These are phyloP conservation scores for Lachancea thermotolerans DNA, from an alignment of 805 yeast genomes.

Conservation along the genomic window DNA sequence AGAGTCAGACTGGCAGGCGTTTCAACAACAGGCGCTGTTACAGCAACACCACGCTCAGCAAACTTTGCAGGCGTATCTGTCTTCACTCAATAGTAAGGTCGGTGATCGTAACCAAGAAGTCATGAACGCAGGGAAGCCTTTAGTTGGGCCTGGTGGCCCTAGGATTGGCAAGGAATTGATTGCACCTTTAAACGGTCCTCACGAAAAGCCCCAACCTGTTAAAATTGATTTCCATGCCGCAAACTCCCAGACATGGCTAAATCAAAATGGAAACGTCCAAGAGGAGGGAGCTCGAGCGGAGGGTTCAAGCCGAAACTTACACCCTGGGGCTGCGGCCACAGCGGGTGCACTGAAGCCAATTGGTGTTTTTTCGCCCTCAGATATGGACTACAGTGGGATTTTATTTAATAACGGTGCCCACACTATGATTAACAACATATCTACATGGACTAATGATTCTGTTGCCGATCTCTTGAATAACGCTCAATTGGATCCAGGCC, in stretches of 20 bases:
- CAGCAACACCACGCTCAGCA: constrained; percentile 32
- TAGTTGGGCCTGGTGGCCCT: too few species aligned
- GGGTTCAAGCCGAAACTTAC: too few species aligned
- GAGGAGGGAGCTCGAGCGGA: too few species aligned
- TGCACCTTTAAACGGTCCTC: too few species aligned
- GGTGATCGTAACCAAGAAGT: background rate
- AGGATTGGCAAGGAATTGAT: too few species aligned
- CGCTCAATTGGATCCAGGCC: background rate
- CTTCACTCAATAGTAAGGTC: constrained; percentile 16
- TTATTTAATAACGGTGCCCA: constrained; percentile 39
- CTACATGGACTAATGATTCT: constrained; percentile 45
- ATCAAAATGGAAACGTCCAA: too few species aligned
- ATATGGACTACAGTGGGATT: constrained; percentile 13
- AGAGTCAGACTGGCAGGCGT: constrained; percentile 29
- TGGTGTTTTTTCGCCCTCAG: background rate
- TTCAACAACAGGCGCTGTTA: constrained; percentile 30
- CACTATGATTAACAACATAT: constrained; percentile 54
- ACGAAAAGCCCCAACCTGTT: too few species aligned
- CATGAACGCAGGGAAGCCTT: background rate
- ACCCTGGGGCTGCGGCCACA: too few species aligned
- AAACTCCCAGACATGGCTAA: too few species aligned
- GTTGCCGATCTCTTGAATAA: constrained; percentile 18
- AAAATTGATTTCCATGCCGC: too few species aligned
- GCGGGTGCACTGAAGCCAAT: too few species aligned
- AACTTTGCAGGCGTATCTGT: constrained; percentile 28